Base-by-base conservation (phyloP, 371 early-diverging fungal species). In the Mucor mucedo region DNA sequence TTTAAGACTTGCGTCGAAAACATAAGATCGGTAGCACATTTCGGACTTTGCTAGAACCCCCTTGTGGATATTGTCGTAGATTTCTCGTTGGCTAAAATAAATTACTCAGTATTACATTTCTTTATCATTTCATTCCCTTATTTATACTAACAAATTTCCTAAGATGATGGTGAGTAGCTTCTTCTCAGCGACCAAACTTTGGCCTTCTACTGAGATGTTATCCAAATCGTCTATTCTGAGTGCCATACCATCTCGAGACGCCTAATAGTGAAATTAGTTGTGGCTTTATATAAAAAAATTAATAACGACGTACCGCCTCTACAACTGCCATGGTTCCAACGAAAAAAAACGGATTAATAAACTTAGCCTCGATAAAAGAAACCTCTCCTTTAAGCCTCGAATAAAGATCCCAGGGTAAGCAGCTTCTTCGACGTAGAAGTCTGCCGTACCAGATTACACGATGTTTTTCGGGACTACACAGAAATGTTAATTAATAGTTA, bases 21-120 rank as follows among this genome's bases (percentile, higher is more conserved):
- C 38, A 54, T 70, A 70, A 40, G 63, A 70, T 8, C 66, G 64
- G 55, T 70, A 70, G 64, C 63, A 70, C 41, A 61, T 45, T 63
- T 66, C 71, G n/a, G 66, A 65, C 48, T 62, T 62, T 57, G 33
- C 47, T 44, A 70, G 52, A 16, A 66, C 49, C 21, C 60, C 49
- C 35, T 52, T 33, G 57, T 57, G 57, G 60, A 52, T 57, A 60
- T 66, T 32, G 56, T 70, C 70, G 58, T 38, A 70, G 33, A 70
- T 60, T 63, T 65, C 63, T 33, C 63, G 60, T 55, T 59, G 58
- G 9, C 65, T 62, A 71, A 67, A 60, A 48, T 60, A 55, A 48
- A 14, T 45, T 45, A 27, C 52, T 0, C 35, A 35, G 35, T 35
- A 35, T 35, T 35, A 35, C 35, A 35, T 35, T 35, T 35, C 35